Conservation (phyloP, 768 basidiomycete genomes). For the Serendipita indica region DNA sequence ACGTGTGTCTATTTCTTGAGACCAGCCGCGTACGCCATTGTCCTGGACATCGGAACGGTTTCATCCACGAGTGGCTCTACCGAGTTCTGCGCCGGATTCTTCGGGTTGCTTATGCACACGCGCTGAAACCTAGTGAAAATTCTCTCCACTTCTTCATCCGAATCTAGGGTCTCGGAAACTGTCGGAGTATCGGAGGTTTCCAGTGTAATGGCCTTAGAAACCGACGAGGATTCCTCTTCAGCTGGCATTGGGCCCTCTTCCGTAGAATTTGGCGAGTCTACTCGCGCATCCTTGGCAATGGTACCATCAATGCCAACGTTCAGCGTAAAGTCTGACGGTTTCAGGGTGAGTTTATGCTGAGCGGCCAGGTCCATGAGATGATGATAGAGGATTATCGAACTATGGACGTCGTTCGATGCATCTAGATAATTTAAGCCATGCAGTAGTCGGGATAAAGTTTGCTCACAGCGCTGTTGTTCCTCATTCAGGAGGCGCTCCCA, state of each 20-base stretch:
- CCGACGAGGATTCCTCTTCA: too few relatives aligned
- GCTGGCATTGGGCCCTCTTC: neutral
- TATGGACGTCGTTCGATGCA: conserved; percentile 48
- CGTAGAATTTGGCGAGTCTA: neutral
- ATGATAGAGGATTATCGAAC: neutral
- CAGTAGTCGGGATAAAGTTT: conserved; percentile 12
- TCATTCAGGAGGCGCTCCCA: conserved; percentile 42
- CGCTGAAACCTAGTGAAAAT: too few relatives aligned
- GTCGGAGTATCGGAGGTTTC: too few relatives aligned
- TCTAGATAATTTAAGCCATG: conserved; percentile 27
- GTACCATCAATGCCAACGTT: neutral
- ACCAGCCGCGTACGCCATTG: neutral
- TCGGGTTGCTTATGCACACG: too few relatives aligned
- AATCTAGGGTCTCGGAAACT: too few relatives aligned
- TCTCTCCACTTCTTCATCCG: too few relatives aligned
- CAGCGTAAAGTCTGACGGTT: neutral
- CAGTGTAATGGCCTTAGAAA: too few relatives aligned
- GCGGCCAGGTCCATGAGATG: neutral
- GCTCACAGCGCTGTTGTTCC: conserved; percentile 47
- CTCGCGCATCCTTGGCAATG: neutral
- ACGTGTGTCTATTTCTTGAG: neutral
- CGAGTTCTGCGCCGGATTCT: too few relatives aligned
- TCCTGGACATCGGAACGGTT: neutral
- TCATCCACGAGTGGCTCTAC: too few relatives aligned
- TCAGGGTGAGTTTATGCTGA: neutral